Evolutionary conservation across 2,329 filamentous ascomycete species (phyloP).

Genomic region (Ophiosphaerella herpotricha): DNA sequence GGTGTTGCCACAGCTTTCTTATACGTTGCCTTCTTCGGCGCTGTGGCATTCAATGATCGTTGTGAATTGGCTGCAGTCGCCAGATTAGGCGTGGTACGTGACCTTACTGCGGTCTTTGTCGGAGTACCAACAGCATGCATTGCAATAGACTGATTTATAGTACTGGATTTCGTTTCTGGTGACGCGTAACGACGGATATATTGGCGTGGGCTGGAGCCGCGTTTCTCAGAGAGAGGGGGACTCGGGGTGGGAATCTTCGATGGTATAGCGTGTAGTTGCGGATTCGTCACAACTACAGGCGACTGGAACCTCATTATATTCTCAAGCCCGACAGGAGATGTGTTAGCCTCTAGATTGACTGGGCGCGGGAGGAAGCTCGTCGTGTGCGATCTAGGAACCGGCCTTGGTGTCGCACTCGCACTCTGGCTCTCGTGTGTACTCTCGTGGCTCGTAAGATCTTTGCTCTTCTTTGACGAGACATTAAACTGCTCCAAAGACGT

Average conservation of each 20-base stretch:
- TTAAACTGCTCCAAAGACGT: conserved; percentile 1
- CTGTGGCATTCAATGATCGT: conserved; percentile 16
- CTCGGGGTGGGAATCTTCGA: conserved; percentile 39
- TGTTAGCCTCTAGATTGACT: conserved; percentile 14
- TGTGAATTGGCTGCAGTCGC: conserved; percentile 15
- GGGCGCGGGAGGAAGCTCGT: conserved; percentile 41
- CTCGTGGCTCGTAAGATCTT: background rate
- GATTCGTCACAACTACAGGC: conserved; percentile 5
- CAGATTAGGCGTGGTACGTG: conserved; percentile 39
- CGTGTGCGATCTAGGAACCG: conserved; percentile 36
- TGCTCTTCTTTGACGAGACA: background rate
- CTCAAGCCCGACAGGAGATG: conserved; percentile 6
- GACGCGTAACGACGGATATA: conserved; percentile 17
- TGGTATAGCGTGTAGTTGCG: conserved; percentile 9
- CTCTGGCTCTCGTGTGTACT: conserved; percentile 5
- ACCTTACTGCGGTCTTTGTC: conserved; percentile 25
- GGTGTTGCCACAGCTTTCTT: conserved; percentile 13
- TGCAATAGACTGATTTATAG: conserved; percentile 19
- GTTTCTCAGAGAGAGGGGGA: conserved; percentile 20
- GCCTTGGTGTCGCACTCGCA: conserved; percentile 19
- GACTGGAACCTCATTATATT: conserved; percentile 8
- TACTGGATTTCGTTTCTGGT: conserved; percentile 24
- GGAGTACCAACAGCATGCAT: conserved; percentile 8
- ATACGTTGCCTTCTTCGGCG: conserved; percentile 21
- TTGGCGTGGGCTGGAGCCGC: conserved; percentile 34